Evolutionary conservation across 2,329 filamentous ascomycete genomes (phyloP).

Genomic region (Parasarocladium wereldwijsianum): DNA sequence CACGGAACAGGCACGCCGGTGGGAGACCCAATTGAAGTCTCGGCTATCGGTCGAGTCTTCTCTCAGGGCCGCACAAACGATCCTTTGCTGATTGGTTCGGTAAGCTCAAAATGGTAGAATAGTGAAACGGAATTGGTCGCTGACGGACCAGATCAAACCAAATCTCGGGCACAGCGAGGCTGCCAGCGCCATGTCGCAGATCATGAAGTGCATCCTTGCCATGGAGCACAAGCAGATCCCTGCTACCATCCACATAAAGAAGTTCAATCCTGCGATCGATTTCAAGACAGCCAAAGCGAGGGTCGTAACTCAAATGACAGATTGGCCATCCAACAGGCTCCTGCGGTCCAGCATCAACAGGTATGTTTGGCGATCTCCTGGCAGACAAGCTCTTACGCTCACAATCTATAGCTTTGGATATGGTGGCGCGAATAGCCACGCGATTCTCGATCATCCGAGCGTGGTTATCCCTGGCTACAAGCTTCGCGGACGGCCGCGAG

Average conservation of each 20-base stretch:
- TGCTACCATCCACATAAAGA: slow-evolving; percentile 11
- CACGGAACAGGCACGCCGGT: slow-evolving; percentile 16
- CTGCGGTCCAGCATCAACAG: background rate
- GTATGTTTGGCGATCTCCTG: slow-evolving; percentile 1
- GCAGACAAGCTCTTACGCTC: too few relatives aligned
- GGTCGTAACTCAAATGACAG: background rate
- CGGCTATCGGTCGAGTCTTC: slow-evolving; percentile 1
- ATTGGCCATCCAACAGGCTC: background rate
- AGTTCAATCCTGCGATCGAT: slow-evolving; percentile 8
- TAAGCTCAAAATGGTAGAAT: too few relatives aligned
- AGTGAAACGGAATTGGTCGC: slow-evolving; percentile 10
- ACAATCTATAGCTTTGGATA: slow-evolving; percentile 20
- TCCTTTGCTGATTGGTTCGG: slow-evolving; percentile 22
- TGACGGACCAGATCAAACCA: slow-evolving; percentile 9
- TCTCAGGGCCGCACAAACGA: slow-evolving; percentile 14
- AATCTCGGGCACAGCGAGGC: slow-evolving; percentile 15
- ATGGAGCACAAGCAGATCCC: slow-evolving; percentile 14
- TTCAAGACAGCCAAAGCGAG: background rate
- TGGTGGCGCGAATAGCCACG: slow-evolving; percentile 29
- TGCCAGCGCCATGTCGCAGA: slow-evolving; percentile 12
- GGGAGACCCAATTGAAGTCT: slow-evolving; percentile 14
- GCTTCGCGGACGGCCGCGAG: background rate
- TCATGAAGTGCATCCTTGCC: slow-evolving; percentile 13
- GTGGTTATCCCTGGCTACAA: background rate
- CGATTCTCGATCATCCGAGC: slow-evolving; percentile 18